Conservation (phyloP, 2,329 filamentous ascomycete genomes). For the Rhynchosporium agropyri region DNA sequence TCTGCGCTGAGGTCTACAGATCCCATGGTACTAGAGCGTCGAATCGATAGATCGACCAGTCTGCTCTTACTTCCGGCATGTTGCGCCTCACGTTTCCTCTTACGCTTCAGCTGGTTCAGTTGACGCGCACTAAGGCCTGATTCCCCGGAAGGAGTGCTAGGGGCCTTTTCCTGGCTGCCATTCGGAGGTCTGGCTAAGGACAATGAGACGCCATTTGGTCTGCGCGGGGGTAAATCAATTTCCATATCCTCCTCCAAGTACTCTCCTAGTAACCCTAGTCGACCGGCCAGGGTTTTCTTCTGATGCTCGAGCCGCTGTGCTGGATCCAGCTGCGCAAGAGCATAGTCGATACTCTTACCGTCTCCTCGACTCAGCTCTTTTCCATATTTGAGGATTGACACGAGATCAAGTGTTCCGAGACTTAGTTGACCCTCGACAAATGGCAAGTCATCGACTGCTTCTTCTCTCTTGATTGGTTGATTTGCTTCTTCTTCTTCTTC, state of each 20-base stretch:
- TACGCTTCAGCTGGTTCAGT: constrained; percentile 90
- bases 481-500: constrained; percentile 62
- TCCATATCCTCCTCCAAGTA: constrained; percentile 82
- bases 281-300: constrained; percentile 82
- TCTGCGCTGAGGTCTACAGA: constrained; percentile 32
- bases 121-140: constrained; percentile 85
- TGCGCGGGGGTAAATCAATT: constrained; percentile 54
- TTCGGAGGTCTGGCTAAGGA: constrained; percentile 38
- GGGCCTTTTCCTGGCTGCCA: constrained; percentile 45
- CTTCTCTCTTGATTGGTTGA: constrained; percentile 59
- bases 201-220: constrained; percentile 34
- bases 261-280: constrained; percentile 82
- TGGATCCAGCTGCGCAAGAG: constrained; percentile 79
- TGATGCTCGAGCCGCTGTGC: constrained; percentile 80
- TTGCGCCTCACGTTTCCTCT: constrained; percentile 87
- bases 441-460: constrained; percentile 53
- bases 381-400: constrained; percentile 78
- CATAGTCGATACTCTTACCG: constrained; percentile 81
- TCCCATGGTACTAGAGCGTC: constrained; percentile 44
- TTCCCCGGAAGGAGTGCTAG: constrained; percentile 57
- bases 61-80: constrained; percentile 87
- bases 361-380: constrained; percentile 81
- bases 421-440: constrained; percentile 61
- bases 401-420: constrained; percentile 75
- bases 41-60: constrained; percentile 82